phyloP scores from a whole-genome alignment of 1,284 basidiomycete species.

The Malassezia sp. region DNA sequence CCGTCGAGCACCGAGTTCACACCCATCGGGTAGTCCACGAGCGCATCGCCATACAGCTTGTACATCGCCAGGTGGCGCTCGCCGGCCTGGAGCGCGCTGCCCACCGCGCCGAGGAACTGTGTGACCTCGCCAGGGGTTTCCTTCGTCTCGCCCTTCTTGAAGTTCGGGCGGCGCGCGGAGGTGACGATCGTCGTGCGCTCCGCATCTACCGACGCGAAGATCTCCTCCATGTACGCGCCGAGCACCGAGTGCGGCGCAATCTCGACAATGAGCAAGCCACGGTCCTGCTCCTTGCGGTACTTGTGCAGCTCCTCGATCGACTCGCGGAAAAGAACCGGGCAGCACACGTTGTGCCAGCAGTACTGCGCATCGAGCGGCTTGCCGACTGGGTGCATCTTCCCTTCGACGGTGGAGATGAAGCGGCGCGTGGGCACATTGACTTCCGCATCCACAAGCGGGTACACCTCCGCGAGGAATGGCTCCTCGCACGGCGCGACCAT shows the following conservation, averaged over 20 bases:
- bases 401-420: slow-evolving; percentile 17
- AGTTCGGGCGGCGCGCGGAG: slow-evolving; percentile 14
- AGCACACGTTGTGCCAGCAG: slow-evolving; percentile 20
- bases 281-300: slow-evolving; percentile 16
- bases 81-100: slow-evolving; percentile 12
- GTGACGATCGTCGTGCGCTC: slow-evolving; percentile 16
- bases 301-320: slow-evolving; percentile 15
- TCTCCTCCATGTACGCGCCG: slow-evolving; percentile 19
- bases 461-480: slow-evolving; percentile 16
- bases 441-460: slow-evolving; percentile 11
- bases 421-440: slow-evolving; percentile 14
- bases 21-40: slow-evolving; percentile 14
- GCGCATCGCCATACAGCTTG: slow-evolving; percentile 14
- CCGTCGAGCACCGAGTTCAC: slow-evolving; percentile 12
- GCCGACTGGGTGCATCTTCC: slow-evolving; percentile 10
- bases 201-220: slow-evolving; percentile 1
- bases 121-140: slow-evolving; percentile 13
- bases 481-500: slow-evolving; percentile 17
- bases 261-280: slow-evolving; percentile 15
- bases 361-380: slow-evolving; percentile 13
- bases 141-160: slow-evolving; percentile 17
- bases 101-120: slow-evolving; percentile 15
- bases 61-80: slow-evolving; percentile 12
- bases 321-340: slow-evolving; percentile 17
- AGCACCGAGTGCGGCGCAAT: slow-evolving; percentile 18